Evolutionary conservation across 2,329 filamentous ascomycete species (phyloP).

Genomic region (Hypoxylon sp.): DNA sequence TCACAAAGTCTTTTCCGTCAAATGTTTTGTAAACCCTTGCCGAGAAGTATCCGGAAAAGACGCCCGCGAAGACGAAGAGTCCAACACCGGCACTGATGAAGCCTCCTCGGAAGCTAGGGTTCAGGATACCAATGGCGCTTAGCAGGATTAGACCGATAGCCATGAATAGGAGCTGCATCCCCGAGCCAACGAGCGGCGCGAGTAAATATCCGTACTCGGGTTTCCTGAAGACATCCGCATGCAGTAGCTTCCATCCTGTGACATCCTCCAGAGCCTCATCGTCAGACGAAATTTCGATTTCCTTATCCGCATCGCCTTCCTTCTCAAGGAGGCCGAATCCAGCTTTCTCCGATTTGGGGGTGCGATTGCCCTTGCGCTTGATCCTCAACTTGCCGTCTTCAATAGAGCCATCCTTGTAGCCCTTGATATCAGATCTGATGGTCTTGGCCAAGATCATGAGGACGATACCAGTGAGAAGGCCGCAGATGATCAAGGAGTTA

Average conservation of each 20-base stretch:
- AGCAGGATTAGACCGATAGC: conserved; percentile 78
- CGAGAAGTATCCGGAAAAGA: conserved; percentile 91
- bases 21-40: conserved; percentile 87
- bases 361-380: conserved; percentile 65
- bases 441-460: conserved; percentile 86
- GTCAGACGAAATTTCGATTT: conserved; percentile 73
- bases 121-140: conserved; percentile 82
- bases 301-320: conserved; percentile 66
- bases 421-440: conserved; percentile 83
- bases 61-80: conserved; percentile 85
- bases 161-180: conserved; percentile 90
- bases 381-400: conserved; percentile 76
- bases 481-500: conserved; percentile 88
- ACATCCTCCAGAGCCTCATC: conserved; percentile 83
- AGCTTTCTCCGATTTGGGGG: conserved; percentile 67
- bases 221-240: conserved; percentile 88
- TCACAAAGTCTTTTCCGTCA: conserved; percentile 79
- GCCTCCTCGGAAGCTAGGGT: conserved; percentile 90
- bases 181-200: conserved; percentile 86
- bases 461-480: conserved; percentile 82
- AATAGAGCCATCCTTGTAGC: conserved; percentile 74
- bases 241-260: conserved; percentile 89
- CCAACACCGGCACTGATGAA: conserved; percentile 88
- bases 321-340: conserved; percentile 72
- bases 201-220: conserved; percentile 80